Conservation (phyloP, 805 yeast genomes). For the Metschnikowia dekortorum region DNA sequence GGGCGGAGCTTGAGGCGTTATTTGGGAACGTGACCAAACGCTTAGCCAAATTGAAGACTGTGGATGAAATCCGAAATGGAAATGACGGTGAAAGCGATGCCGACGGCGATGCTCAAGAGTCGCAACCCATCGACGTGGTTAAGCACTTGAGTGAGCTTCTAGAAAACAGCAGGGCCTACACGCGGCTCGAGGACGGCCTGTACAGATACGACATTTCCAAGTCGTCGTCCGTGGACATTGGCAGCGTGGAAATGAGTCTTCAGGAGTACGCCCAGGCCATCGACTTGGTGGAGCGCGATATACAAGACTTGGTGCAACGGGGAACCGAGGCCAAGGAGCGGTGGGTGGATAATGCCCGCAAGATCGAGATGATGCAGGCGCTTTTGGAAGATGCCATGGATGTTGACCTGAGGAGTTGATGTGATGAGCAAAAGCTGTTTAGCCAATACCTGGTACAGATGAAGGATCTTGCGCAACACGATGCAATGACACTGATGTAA, state of each 20-base stretch:
- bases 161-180: conserved; percentile 19
- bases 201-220: conserved; percentile 23
- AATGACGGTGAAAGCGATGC: not conserved
- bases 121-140: conserved; percentile 12
- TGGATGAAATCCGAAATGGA: conserved; percentile 12
- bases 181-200: conserved; percentile 16
- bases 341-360: conserved; percentile 34
- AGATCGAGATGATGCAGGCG: conserved; percentile 25
- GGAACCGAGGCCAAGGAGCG: conserved; percentile 30
- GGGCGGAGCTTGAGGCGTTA: conserved; percentile 18
- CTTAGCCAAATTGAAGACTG: conserved; percentile 14
- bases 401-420: not conserved
- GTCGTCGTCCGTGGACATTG: conserved; percentile 19
- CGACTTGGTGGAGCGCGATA: conserved; percentile 20
- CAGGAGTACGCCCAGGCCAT: conserved; percentile 32
- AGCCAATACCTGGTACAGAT: no score
- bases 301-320: conserved; percentile 26
- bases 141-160: conserved; percentile 21
- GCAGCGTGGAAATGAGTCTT: conserved; percentile 15
- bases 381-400: conserved; percentile 17
- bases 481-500: no score
- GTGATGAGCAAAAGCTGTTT: no score
- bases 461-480: no score
- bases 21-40: conserved; percentile 18
- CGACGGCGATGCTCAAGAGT: not conserved